These are phyloP conservation scores for Neoboletus magnificus DNA, from an alignment of 768 basidiomycete species.

Conservation along the genomic window DNA sequence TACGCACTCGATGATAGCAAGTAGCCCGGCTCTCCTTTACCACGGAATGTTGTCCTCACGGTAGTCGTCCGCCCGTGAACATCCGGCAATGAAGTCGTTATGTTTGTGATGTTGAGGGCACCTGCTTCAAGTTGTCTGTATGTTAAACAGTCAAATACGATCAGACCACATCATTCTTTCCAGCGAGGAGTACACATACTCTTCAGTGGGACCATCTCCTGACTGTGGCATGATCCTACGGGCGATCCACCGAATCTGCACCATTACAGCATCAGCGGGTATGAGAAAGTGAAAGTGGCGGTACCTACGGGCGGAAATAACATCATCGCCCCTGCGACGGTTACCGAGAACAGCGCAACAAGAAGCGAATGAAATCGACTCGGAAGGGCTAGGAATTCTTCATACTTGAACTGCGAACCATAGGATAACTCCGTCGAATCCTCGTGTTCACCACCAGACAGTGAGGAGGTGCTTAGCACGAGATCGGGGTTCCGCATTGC, in stretches of 20 bases:
- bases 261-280: background rate
- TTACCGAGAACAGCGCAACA: slow-evolving; percentile 33
- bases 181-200: slow-evolving; percentile 39
- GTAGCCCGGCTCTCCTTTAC: slow-evolving; percentile 79
- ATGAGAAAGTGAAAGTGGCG: background rate
- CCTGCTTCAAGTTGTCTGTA: slow-evolving; percentile 58
- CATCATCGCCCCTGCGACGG: slow-evolving; percentile 25
- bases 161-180: slow-evolving; percentile 1
- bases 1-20: slow-evolving; percentile 11
- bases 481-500: slow-evolving; percentile 19
- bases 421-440: slow-evolving; percentile 39
- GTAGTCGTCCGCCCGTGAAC: slow-evolving; percentile 37
- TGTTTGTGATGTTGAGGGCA: slow-evolving; percentile 59
- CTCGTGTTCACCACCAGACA: slow-evolving; percentile 16
- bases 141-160: background rate
- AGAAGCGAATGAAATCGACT: slow-evolving; percentile 40
- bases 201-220: slow-evolving; percentile 61
- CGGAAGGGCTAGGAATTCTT: slow-evolving; percentile 56
- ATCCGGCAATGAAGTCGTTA: slow-evolving; percentile 57
- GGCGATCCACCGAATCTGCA: slow-evolving; percentile 50
- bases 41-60: slow-evolving; percentile 60
- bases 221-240: slow-evolving; percentile 49
- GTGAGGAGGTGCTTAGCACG: slow-evolving; percentile 10
- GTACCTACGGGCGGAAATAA: slow-evolving; percentile 37
- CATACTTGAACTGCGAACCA: slow-evolving; percentile 72